Evolutionary conservation across 108 stramenopile genomes (phyloP), one percentile per base, ranked within the genome.

Genomic region (Mayamaea pseudoterrestris): DNA sequence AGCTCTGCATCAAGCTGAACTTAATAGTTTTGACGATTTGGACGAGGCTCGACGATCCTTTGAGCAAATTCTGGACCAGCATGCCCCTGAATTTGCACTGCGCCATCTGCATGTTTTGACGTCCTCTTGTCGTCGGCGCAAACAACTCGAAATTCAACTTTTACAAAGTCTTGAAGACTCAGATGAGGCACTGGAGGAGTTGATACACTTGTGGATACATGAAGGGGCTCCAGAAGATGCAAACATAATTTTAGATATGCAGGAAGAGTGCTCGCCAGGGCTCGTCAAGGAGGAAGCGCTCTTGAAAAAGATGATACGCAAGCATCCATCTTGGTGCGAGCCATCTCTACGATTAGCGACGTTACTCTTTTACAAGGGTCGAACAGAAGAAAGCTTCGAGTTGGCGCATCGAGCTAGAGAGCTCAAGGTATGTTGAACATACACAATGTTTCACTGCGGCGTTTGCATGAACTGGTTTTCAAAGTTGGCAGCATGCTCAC

Each of bases 321-420:
- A 52, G 18, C 50, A 52, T 45, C 55, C 40, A 20, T 13, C 44
- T 20, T 65, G 63, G 63, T 49, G 41, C 24, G 63, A 65, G 31
- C 57, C 57, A 1, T 29, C 31, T n/a, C 41, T 35, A 25, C 58
- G 65, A 26, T 47, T 66, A 24, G 58, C 65, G 11, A 37, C 57
- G 12, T 30, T 66, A 3, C 9, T 48, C 30, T 66, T 49, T 41
- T 44, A 35, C 13, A 25, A 41, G 42, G 53, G 58, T 2, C 23
- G 29, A 18, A 41, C 21, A n/a, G 3, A 44, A 12, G 63, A 65
- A 35, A 9, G 34, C 21, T 16, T 26, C 31, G 30, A 47, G 12
- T 36, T 49, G 32, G 41, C 44, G n/a, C n/a, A n/a, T n/a, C n/a
- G n/a, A n/a, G n/a, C n/a, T n/a, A n/a, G n/a, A n/a, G n/a, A n/a